phyloP scores from a whole-genome alignment of 129 eudicot genomes.

The Scalesia atractyloides region DNA sequence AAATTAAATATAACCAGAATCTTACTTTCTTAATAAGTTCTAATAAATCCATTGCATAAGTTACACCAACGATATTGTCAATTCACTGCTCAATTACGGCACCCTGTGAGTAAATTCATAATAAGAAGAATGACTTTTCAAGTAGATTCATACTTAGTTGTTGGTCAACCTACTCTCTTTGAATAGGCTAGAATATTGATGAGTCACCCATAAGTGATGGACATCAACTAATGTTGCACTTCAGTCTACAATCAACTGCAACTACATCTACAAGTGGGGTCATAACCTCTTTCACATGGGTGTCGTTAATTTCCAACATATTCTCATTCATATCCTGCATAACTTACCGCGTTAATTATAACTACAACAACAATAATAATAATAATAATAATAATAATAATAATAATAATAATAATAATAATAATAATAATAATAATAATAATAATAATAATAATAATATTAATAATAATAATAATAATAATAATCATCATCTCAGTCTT shows the following conservation, averaged over 20 bases:
- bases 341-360: neutral
- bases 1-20: slow-evolving; percentile 5
- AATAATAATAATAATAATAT: no score
- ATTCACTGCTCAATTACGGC: slow-evolving; percentile 71
- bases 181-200: slow-evolving; percentile 68
- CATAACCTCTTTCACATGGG: slow-evolving; percentile 78
- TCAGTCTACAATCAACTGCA: slow-evolving; percentile 43
- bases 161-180: no score
- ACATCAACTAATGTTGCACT: slow-evolving; percentile 63
- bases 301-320: slow-evolving; percentile 71
- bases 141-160: neutral
- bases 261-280: slow-evolving; percentile 78
- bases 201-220: slow-evolving; percentile 70
- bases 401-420: no score
- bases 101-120: slow-evolving; percentile 49
- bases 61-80: slow-evolving; percentile 72
- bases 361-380: no score
- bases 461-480: no score
- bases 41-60: slow-evolving; percentile 77
- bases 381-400: no score
- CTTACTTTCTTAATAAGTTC: slow-evolving; percentile 61
- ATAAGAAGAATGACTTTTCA: neutral
- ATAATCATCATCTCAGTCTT: neutral
- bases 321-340: slow-evolving; percentile 74
- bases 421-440: neutral